Percentiles rank a stretch among this genome's conserved stretches.
Conservation (phyloP, 2,329 filamentous ascomycete genomes). For the Ramularia endophylla region DNA sequence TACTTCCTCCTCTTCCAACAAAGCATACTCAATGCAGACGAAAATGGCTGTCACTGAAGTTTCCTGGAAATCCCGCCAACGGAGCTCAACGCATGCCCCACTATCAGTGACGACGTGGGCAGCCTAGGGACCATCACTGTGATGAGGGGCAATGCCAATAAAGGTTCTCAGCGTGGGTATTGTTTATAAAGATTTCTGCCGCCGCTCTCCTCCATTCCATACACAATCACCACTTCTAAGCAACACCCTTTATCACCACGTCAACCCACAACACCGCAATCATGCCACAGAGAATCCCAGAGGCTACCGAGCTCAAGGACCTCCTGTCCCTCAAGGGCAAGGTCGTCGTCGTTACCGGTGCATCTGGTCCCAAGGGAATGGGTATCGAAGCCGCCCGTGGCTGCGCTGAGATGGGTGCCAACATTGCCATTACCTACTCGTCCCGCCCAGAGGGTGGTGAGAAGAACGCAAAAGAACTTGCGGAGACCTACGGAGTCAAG, state of each 20-base stretch:
- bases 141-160: too few species aligned
- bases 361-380: constrained; percentile 60
- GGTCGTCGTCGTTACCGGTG: constrained; percentile 48
- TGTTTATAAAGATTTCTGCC: too few species aligned
- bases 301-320: constrained; percentile 53
- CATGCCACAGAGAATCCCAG: constrained; percentile 53
- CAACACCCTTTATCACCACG: background rate
- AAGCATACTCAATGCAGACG: too few species aligned
- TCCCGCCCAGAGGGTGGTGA: constrained; percentile 56
- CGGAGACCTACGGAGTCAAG: constrained; percentile 57
- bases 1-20: too few species aligned
- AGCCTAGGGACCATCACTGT: too few species aligned
- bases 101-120: too few species aligned
- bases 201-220: background rate
- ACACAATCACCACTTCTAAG: background rate
- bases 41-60: too few species aligned
- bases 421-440: constrained; percentile 62
- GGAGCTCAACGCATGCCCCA: too few species aligned
- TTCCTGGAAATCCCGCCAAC: too few species aligned
- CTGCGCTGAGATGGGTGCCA: constrained; percentile 58
- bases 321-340: constrained; percentile 50
- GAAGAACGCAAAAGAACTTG: constrained; percentile 59
- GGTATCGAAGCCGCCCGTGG: constrained; percentile 61
- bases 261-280: constrained; percentile 8
- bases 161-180: too few species aligned